Evolutionary conservation across 768 basidiomycete species (phyloP).

Genomic region (Lactarius pseudohatsudake): DNA sequence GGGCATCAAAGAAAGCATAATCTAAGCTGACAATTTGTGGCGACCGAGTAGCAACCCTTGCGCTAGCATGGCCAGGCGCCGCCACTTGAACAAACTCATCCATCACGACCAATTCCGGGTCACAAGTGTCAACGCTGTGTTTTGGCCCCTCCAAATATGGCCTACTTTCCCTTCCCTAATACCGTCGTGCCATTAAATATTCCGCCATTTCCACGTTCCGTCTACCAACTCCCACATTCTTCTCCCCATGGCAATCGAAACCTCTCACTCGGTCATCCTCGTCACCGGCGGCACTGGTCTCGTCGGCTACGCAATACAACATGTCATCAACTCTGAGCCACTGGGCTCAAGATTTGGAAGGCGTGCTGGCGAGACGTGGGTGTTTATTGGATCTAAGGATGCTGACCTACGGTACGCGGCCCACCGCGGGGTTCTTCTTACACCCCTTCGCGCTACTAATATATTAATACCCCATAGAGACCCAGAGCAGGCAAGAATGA

Average conservation of each 20-base stretch:
- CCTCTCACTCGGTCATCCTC: slow-evolving; percentile 50
- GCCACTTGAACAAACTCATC: background rate
- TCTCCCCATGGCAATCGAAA: slow-evolving; percentile 11
- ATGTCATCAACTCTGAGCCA: slow-evolving; percentile 76
- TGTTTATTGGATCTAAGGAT: slow-evolving; percentile 77
- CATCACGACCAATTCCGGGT: background rate
- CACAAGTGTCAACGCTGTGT: background rate
- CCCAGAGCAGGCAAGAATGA: slow-evolving; percentile 58
- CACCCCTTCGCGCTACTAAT: background rate
- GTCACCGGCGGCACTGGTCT: slow-evolving; percentile 87
- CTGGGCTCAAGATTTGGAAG: slow-evolving; percentile 79
- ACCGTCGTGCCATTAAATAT: background rate
- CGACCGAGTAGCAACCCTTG: background rate
- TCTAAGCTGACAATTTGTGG: slow-evolving; percentile 3
- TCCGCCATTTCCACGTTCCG: background rate
- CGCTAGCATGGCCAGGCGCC: background rate
- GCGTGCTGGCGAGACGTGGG: slow-evolving; percentile 75
- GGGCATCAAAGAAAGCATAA: slow-evolving; percentile 1
- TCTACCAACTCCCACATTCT: background rate
- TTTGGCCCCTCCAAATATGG: background rate
- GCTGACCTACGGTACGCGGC: slow-evolving; percentile 76
- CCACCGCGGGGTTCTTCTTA: background rate
- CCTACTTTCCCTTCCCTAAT: background rate
- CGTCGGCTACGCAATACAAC: slow-evolving; percentile 81
- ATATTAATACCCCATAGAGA: slow-evolving; percentile 48